Evolutionary conservation across 2,329 filamentous ascomycete genomes (phyloP).

Genomic region (Fusarium sp.): DNA sequence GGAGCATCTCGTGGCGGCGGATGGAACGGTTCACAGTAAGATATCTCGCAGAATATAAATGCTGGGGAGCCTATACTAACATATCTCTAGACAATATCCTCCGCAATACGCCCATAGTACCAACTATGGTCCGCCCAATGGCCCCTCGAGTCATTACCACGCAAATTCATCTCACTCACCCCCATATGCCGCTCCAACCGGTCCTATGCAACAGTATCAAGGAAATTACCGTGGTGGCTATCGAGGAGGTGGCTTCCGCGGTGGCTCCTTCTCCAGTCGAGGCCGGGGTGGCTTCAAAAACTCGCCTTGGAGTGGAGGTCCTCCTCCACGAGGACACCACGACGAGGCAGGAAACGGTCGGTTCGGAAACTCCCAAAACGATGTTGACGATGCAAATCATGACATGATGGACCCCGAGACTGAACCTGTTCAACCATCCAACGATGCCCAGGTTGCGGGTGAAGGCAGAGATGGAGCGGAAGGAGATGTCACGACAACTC

Average conservation of each 20-base stretch:
- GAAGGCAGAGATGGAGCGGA: conserved; percentile 52
- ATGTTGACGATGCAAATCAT: conserved; percentile 23
- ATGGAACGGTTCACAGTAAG: conserved; percentile 54
- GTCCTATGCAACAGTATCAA: conserved; percentile 60
- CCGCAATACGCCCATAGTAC: conserved; percentile 63
- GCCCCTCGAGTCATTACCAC: conserved; percentile 64
- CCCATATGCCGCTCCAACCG: conserved; percentile 64
- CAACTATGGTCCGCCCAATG: conserved; percentile 60
- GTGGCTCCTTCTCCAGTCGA: conserved; percentile 62
- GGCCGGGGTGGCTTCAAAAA: conserved; percentile 71
- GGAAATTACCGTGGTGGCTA: conserved; percentile 56
- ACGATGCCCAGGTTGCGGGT: conserved; percentile 18
- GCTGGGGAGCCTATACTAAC: conserved; percentile 11
- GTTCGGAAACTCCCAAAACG: conserved; percentile 26
- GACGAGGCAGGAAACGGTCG: conserved; percentile 36
- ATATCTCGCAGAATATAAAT: conserved; percentile 1
- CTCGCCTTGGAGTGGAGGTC: conserved; percentile 65
- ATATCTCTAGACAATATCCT: conserved; percentile 62
- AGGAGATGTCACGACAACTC: conserved; percentile 61
- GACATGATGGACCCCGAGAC: conserved; percentile 32
- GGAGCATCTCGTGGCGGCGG: conserved; percentile 51
- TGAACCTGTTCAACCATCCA: conserved; percentile 41
- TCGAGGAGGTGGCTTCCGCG: conserved; percentile 67
- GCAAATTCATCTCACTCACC: conserved; percentile 57
- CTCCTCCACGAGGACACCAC: conserved; percentile 36